Evolutionary conservation across 208 protist genomes (phyloP).

Genomic region (Crithidia fasciculata): DNA sequence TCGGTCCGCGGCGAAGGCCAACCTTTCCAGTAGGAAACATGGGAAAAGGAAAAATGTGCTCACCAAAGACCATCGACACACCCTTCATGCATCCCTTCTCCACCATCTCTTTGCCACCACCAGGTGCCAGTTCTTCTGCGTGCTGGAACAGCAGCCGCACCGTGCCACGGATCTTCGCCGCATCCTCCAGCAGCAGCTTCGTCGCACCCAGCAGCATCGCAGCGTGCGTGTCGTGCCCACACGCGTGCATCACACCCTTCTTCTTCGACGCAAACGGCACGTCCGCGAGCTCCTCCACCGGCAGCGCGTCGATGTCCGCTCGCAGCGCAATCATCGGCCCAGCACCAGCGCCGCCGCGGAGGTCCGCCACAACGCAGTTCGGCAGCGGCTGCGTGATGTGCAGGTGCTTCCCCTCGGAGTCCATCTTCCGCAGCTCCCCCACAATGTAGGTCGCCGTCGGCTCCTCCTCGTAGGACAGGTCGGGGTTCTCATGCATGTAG

Average conservation of each 20-base stretch:
- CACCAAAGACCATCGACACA: constrained; percentile 63
- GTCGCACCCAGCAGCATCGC: constrained; percentile 66
- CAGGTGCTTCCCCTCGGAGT: constrained; percentile 31
- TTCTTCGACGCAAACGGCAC: constrained; percentile 61
- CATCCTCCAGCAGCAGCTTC: constrained; percentile 53
- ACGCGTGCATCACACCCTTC: constrained; percentile 68
- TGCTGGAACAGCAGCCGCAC: constrained; percentile 83
- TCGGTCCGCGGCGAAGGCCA: constrained; percentile 26
- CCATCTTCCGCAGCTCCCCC: constrained; percentile 45
- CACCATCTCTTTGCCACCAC: constrained; percentile 57
- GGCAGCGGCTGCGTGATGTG: constrained; percentile 40
- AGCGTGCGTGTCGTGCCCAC: constrained; percentile 69
- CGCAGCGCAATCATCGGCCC: constrained; percentile 56
- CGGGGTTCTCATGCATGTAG: constrained; percentile 61
- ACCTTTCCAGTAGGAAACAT: constrained; percentile 21
- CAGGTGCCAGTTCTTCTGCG: constrained; percentile 63
- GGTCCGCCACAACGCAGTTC: constrained; percentile 47
- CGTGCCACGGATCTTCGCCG: constrained; percentile 52
- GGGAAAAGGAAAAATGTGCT: constrained; percentile 32
- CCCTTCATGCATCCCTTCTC: constrained; percentile 53
- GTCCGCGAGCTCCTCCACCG: constrained; percentile 55
- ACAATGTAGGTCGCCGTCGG: constrained; percentile 65
- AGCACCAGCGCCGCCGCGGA: constrained; percentile 43
- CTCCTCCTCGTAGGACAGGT: constrained; percentile 51
- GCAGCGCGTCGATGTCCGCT: constrained; percentile 71